Base-by-base conservation (phyloP, 164 flowering plant genomes). In the Tinospora cordifolia region DNA sequence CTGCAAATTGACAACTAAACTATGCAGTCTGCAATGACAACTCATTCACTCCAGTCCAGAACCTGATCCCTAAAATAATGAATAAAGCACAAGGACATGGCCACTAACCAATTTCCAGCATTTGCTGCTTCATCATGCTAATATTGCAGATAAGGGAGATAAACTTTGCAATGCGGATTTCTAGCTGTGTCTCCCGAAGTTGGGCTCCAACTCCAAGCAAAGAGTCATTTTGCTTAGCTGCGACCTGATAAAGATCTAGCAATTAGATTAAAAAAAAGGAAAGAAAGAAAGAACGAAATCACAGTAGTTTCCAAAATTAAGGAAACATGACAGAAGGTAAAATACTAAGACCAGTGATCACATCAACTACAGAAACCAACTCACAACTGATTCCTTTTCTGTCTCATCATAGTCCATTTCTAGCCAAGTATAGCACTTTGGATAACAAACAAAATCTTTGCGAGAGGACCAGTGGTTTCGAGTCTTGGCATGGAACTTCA, bases 111-210 rank as follows among this genome's bases (percentile, higher is more conserved):
- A 86, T 84, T 79, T 84, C 87, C 77, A 86, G 63, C 87, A 86
- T 84, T 68, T 83, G 90, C 77, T 86, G 90, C 81, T 66, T 81
- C 90, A 86, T 86, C 90, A 84, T 84, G 71, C 87, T 82, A 65
- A 83, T 67, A 72, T 84, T 81, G 81, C 87, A 86, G 34, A 86
- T 82, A 65, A 86, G 85, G 68, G 90, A 84, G 65, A 86, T 82
- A 65, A 86, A 86, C 69, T 84, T 79, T 27, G 90, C 87, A 70
- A 84, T 64, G 13, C 77, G 78, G 13, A 74, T 74, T 40, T 86
- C 87, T 27, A 86, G 83, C 69, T 76, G 77, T 47, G 86, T 81
- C 64, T 82, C 84, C 59, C 81, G 81, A 30, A 75, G 84, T 74
- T 78, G 83, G 68, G 51, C 71, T 30, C 25, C 69, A 12, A 47